Base-by-base conservation (phyloP, 306 rosid genomes). In the Cicer cuneatum region DNA sequence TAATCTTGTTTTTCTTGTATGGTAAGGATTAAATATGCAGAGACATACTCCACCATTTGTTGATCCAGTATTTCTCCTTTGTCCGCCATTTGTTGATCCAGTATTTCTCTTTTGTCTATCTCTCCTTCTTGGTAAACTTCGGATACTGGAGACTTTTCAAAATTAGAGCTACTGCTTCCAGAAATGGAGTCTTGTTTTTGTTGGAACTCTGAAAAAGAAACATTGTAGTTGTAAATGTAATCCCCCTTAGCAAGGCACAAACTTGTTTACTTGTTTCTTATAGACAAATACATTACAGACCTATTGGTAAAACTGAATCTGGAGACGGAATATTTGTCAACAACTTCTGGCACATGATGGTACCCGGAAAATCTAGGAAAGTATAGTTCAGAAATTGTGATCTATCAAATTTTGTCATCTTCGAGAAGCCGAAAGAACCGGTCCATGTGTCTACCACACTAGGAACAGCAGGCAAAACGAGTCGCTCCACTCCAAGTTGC, bases 381-480 rank as follows among this genome's bases (percentile, higher is more conserved):
- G 90, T 85, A 37, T 72, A 85, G 75, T 88, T 81, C 73, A 91
- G 75, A 87, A 90, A 91, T 60, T 87, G 82, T 6, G 74, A 81
- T 75, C 94, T 88, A 75, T 94, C 93, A 7, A 71, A 53, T 66
- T 53, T 65, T 29, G 88, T 86, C 93, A 94, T 91, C 81, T 71
- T 72, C 49, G 85, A 67, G 78, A 91, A 91, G 54, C 94, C 95
- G 75, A 94, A 91, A 72, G 95, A 76, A 60, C 80, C 48, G 0
- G 93, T 90, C 97, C 98, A 90, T 3, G 98, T 85, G 35, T 83
- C 89, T 39, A 92, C 84, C 80, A 88, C 90, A 46, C 87, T 84
- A 14, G 90, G 89, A 65, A 85, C 86, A 11, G 98, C 93, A 7
- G 98, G 97, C 87, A 94, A 86, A 80, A 94, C 84, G 56, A 94